Evolutionary conservation across 306 rosid genomes (phyloP), one percentile per base, ranked within the genome.

Genomic region (Fragaria ananassa): DNA sequence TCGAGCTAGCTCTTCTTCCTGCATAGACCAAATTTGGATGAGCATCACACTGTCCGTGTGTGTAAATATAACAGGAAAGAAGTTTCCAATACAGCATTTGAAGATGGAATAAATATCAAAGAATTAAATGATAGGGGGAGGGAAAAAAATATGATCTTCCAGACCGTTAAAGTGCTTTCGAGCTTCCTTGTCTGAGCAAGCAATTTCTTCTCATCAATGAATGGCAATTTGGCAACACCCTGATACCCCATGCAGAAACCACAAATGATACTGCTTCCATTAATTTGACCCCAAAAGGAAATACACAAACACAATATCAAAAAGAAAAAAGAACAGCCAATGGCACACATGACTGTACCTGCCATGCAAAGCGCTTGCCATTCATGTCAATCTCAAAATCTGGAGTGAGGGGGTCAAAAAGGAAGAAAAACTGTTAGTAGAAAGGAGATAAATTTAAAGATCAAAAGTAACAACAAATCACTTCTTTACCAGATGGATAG

Each of bases 151-250:
- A 73, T 14, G 39, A 45, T 77, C 46, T 68, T 84, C 37, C 89
- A 74, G 68, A 94, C 98, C 96, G 96, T 90, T 80, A 95, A 88
- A 82, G 97, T 84, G 79, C 74, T 79, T 85, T 95, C 97, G 35
- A 95, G 93, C 85, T 81, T 89, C 86, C 91, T 92, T 44, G 97
- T 95, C 70, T 89, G 87, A 35, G 86, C 35, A 73, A 88, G 89
- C 84, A 95, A 84, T 83, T 92, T 95, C 86, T 50, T 90, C 89
- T 95, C 98, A 70, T 95, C 83, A 77, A 95, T 92, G 85, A 95
- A 95, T 63, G 98, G 98, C 89, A 94, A 87, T 89, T 95, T 95
- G 76, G 91, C 98, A 79, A 95, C 82, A 68, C 98, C 98, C 98
- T 95, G 88, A 35, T 58, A 81, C 84, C 74, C 79, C 61, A 46